Evolutionary conservation across 306 rosid genomes (phyloP), one percentile per base, ranked within the genome.

Genomic region (Glycine latifolia): DNA sequence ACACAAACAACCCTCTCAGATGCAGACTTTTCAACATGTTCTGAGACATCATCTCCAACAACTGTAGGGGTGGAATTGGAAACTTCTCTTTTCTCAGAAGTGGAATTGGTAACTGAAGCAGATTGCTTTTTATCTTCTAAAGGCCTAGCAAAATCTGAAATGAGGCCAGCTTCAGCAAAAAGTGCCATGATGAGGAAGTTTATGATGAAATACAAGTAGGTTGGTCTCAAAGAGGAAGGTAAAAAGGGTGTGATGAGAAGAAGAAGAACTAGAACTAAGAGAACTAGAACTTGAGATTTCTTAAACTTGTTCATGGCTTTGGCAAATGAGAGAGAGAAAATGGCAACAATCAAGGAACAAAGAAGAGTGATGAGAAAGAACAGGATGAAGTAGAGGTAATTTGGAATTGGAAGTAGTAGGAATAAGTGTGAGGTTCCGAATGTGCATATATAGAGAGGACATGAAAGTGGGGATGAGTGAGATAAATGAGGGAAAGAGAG

Each of bases 161-260:
- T 87, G 66, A 94, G 81, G 15, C 97, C 95, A 3, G 97, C 97
- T 79, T 94, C 89, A 7, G 88, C 94, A 50, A 91, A 88, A 1
- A 94, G 87, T 74, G 91, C 39, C 13, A 94, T 80, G 71, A 94
- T 90, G 77, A 94, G 89, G 67, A 94, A 83, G 80, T 94, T 91
- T 68, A 77, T 75, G 84, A 91, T 75, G 79, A 94, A 75, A 79
- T 90, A 94, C 53, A 91, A 78, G 69, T 84, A 91, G 7, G 90
- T 83, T 12, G 90, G 86, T 78, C 91, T 89, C 0, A 83, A 2
- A 53, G 97, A 90, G 7, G 98, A 88, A 58, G 94, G 91, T 46
- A 90, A 70, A n/a, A 79, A 84, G 73, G 95, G 92, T 67, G 91
- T 86, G 39, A 88, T 77, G 6, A 56, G 50, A 41, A 94, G 97